These are phyloP conservation scores for Penicillium parvum DNA, from an alignment of 495 filamentous ascomycete species.

Conservation along the genomic window DNA sequence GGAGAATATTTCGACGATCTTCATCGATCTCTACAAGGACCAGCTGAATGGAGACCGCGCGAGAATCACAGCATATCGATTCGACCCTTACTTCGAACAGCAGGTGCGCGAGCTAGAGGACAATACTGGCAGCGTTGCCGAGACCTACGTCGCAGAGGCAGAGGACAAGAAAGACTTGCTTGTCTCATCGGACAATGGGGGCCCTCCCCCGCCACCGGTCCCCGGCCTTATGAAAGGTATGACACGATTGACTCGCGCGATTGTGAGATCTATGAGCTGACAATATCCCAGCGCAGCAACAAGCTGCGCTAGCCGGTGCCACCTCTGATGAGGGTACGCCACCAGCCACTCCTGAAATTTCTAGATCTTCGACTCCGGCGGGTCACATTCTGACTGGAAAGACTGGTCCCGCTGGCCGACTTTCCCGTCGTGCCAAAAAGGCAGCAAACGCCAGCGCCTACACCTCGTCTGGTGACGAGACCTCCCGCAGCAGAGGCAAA, in stretches of 20 bases:
- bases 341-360: constrained; percentile 66
- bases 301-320: constrained; percentile 43
- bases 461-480: constrained; percentile 81
- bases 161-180: constrained; percentile 41
- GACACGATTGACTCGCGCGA: constrained; percentile 15
- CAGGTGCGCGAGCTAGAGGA: constrained; percentile 81
- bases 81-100: constrained; percentile 92
- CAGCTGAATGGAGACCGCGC: constrained; percentile 78
- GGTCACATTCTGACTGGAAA: constrained; percentile 68
- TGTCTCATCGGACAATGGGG: constrained; percentile 46
- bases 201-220: constrained; percentile 50
- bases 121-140: constrained; percentile 36
- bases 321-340: constrained; percentile 56
- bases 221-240: constrained; percentile 52
- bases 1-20: constrained; percentile 88
- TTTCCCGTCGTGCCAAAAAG: constrained; percentile 79
- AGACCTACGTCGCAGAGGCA: constrained; percentile 24
- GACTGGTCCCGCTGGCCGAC: constrained; percentile 62
- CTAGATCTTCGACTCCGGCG: constrained; percentile 72
- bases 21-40: constrained; percentile 80
- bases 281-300: constrained; percentile 36
- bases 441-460: constrained; percentile 60
- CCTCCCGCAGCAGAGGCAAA: constrained; percentile 54
- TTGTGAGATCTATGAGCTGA: constrained; percentile 26
- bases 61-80: constrained; percentile 68